These are phyloP conservation scores for Russula earlei DNA, from an alignment of 768 basidiomycete genomes.

Conservation along the genomic window DNA sequence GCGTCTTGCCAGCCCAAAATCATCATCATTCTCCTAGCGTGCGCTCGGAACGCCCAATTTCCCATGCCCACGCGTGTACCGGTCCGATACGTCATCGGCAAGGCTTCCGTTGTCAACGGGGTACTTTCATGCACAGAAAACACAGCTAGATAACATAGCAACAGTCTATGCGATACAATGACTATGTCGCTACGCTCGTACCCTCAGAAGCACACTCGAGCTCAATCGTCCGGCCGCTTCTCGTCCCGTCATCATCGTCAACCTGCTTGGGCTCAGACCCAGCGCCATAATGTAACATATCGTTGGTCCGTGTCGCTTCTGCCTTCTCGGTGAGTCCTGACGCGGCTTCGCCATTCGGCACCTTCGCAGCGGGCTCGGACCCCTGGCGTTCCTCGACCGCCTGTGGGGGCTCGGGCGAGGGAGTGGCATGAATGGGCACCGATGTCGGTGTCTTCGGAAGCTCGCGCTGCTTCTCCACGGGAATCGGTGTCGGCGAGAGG, in stretches of 20 bases:
- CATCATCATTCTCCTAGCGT: too few species aligned
- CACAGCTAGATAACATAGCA: background rate
- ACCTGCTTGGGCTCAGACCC: too few species aligned
- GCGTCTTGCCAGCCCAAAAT: too few species aligned
- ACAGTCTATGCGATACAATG: background rate
- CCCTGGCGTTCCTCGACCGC: background rate
- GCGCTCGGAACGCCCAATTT: too few species aligned
- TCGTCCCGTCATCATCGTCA: background rate
- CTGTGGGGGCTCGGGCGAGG: background rate
- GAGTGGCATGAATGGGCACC: background rate
- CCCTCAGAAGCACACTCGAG: background rate
- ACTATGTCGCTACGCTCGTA: background rate
- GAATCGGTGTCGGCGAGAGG: slow-evolving; percentile 1
- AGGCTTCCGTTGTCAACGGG: too few species aligned
- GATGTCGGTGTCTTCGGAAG: background rate
- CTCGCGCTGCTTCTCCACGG: slow-evolving; percentile 6
- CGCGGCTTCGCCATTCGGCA: background rate
- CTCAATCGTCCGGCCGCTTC: background rate
- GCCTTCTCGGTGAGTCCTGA: background rate
- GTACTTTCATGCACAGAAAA: too few species aligned
- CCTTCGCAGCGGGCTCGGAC: background rate
- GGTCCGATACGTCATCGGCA: too few species aligned
- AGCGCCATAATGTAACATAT: too few species aligned
- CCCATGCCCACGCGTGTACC: too few species aligned
- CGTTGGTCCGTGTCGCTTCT: too few species aligned